Evolutionary conservation across 1,284 basidiomycete genomes (phyloP), one percentile per base, ranked within the genome.

Genomic region (Neotropicomus parvogracilis): DNA sequence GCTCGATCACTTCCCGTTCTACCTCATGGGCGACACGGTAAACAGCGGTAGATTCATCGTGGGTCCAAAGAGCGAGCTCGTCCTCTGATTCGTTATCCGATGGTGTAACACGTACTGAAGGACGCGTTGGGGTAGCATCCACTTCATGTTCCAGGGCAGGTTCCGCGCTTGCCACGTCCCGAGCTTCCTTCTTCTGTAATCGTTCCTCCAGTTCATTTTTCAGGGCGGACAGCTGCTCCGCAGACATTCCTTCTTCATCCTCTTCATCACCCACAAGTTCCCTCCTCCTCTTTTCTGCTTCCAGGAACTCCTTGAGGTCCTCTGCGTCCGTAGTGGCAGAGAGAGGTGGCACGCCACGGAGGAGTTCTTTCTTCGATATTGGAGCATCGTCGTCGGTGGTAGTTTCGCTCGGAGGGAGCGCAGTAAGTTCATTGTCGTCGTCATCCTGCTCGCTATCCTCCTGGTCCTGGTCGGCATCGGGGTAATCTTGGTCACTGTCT

Each of bases 301-400:
- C 77, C 57, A 88, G 54, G 49, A 88, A 89, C 36, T 81, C 80
- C 47, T 67, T 67, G 45, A 88, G 67, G 58, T 86, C 85, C 46
- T 80, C 70, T 7, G 77, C 79, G 46, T 80, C 75, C 11, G 69
- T 67, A 3, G 66, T 65, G n/a, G 49, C 66, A 0, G 80, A 76
- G 34, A 77, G 70, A 17, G 75, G 77, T 60, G 75, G 73, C 52
- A 77, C 65, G 6, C 58, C 54, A 50, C 59, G 50, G 50, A 64
- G 62, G 10, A 68, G 52, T 4, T 60, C 59, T 20, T 56, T 54
- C 40, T 66, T 66, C 4, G 65, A 67, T 14, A 67, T 50, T 27
- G 64, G 61, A 6, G 44, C 49, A 17, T 64, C 63, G 28, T 69
- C 66, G 20, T 60, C 57, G 4, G 52, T 57, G n/a, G 46, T 20